A percentile compares a stretch with the other conserved stretches of the same genome.
These are phyloP conservation scores for Xylaria sp. DNA, from an alignment of 495 filamentous ascomycete species.

Conservation along the genomic window DNA sequence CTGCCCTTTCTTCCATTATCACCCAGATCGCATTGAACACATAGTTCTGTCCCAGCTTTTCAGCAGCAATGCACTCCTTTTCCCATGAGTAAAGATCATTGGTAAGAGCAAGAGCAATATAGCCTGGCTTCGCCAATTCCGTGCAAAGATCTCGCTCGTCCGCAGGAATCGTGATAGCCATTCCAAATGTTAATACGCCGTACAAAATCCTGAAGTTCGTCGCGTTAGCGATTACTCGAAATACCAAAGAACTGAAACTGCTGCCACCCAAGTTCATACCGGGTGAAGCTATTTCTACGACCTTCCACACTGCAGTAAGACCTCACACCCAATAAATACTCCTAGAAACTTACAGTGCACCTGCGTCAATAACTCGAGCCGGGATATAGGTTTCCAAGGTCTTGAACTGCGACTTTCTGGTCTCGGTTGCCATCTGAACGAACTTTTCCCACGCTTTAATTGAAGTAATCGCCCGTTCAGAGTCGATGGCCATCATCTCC, in stretches of 20 bases:
- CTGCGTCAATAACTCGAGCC: not conserved
- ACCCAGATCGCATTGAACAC: constrained; percentile 50
- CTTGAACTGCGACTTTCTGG: constrained; percentile 13
- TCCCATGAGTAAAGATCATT: constrained; percentile 45
- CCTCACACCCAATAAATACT: no score
- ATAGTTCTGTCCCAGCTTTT: constrained; percentile 28
- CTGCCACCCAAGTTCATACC: not conserved
- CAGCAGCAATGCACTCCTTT: constrained; percentile 37
- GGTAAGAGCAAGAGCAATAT: constrained; percentile 36
- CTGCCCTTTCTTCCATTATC: constrained; percentile 39
- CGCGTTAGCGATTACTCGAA: not conserved
- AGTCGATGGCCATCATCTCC: constrained; percentile 39
- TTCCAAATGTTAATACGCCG: constrained; percentile 12
- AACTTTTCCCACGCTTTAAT: constrained; percentile 36
- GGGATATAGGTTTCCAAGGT: constrained; percentile 31
- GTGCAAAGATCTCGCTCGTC: constrained; percentile 13
- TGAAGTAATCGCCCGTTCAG: constrained; percentile 15
- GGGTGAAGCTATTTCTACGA: not conserved
- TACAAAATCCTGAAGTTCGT: constrained; percentile 1
- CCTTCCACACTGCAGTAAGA: not conserved
- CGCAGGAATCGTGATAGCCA: constrained; percentile 4
- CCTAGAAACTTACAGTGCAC: not conserved
- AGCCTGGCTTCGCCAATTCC: constrained; percentile 37
- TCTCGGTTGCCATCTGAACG: constrained; percentile 28
- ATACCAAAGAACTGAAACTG: not conserved